Base-by-base conservation (phyloP, 2,329 filamentous ascomycete species). In the Lachnellula arida region DNA sequence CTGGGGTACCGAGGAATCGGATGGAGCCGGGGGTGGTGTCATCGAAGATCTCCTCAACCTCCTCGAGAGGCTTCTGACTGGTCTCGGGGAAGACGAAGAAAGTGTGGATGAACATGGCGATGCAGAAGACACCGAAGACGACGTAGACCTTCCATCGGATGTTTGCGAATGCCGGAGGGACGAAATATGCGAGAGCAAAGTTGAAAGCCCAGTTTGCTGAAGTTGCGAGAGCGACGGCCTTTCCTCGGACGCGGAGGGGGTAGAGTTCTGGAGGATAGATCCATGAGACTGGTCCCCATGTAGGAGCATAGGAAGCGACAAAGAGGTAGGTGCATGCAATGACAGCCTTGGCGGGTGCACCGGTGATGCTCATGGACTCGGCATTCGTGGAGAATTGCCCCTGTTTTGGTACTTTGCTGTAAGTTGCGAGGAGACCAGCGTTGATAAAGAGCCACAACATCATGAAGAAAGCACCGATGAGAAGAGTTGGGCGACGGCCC, bases 401-500 rank as follows among this genome's bases (percentile, higher is more conserved):
- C 1, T 65, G 61, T 6, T 55, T 55, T 5, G 73, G 71, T 2
- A 64, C 66, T 35, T 63, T 68, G 14, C 74, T 73, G 63, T 78
- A 76, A 4, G 70, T 67, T 3, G 73, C 75, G 49, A 80, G 73
- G 9, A 80, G 64, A 46, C 70, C 75, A 11, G 75, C 77, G 53
- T 77, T 79, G 67, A 76, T 65, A 61, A 72, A 75, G 53, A 78
- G 70, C 70, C 73, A 79, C 28, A 54, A 57, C 58, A 65, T 64
- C 68, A 70, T 70, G 8, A 68, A 52, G 42, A 65, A 59, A 11
- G 66, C 63, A 49, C 87, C 87, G 25, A 84, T 67, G n/a, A 90
- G 75, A 37, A 90, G 76, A 4, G 86, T 81, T 1, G 75, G 76
- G 43, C 87, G 88, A 60, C 89, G 88, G 47, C 89, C 89, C 84